These are phyloP conservation scores for Exophiala lecanii-corni DNA, from an alignment of 2,329 filamentous ascomycete species.

Conservation along the genomic window DNA sequence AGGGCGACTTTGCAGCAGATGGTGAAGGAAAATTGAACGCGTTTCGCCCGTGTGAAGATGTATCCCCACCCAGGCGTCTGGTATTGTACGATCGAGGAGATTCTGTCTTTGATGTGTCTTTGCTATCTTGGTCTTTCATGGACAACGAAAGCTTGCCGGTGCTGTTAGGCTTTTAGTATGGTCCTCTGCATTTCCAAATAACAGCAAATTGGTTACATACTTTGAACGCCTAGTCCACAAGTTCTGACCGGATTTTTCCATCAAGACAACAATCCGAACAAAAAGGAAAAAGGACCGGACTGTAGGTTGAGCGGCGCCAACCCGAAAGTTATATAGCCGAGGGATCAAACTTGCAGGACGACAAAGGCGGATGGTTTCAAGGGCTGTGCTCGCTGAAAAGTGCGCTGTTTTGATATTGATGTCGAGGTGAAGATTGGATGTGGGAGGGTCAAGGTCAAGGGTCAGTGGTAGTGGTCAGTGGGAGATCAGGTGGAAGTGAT, in stretches of 20 bases:
- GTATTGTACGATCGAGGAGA: conserved; percentile 60
- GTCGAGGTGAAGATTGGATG: too few relatives aligned
- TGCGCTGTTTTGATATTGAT: too few relatives aligned
- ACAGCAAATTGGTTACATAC: too few relatives aligned
- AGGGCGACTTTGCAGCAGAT: conserved; percentile 68
- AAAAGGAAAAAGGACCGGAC: conserved; percentile 5
- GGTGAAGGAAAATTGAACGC: conserved; percentile 74
- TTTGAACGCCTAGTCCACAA: conserved; percentile 48
- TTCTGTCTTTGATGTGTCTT: conserved; percentile 53
- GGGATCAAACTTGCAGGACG: too few relatives aligned
- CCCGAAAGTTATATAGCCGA: too few relatives aligned
- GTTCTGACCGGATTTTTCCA: conserved; percentile 44
- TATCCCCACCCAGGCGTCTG: conserved; percentile 69
- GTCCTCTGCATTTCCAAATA: too few relatives aligned
- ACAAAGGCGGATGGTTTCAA: too few relatives aligned
- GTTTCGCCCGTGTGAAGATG: conserved; percentile 69
- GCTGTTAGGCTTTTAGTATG: conserved; percentile 47
- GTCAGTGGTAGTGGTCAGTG: too few relatives aligned
- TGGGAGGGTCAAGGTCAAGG: too few relatives aligned
- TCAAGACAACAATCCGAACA: conserved; percentile 28
- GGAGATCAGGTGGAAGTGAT: too few relatives aligned
- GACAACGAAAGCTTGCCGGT: conserved; percentile 87
- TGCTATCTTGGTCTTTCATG: conserved; percentile 58
- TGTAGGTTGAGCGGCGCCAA: neutral
- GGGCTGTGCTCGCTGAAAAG: too few relatives aligned